Evolutionary conservation across 1,139 yeast species (phyloP), one percentile per base, ranked within the genome.

Genomic region (Nakaseomyces glabratus): DNA sequence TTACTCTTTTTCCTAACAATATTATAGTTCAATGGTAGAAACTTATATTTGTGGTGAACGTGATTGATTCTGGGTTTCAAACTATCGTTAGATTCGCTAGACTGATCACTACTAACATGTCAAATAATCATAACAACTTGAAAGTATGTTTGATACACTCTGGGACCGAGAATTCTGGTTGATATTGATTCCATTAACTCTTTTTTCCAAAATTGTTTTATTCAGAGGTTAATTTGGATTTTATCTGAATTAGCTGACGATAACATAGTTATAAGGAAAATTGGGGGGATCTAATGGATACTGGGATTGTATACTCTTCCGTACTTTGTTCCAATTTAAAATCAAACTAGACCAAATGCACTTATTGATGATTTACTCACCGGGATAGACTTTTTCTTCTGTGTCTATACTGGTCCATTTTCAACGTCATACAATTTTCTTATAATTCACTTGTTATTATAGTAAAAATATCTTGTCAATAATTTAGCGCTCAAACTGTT

Each of bases 321-420:
- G 66, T 80, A 76, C 70, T 72, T 70, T 77, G 82, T 73, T 79
- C 93, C 95, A 81, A 84, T 85, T 85, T 82, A 75, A 82, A 84
- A 65, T 93, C 93, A 82, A 85, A 82, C 95, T 65, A 85, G 90
- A 85, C 67, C 46, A 57, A 71, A 41, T 48, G 51, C 82, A 76
- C 69, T 26, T 26, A 26, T 18, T 26, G 30, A 26, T 26, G 30
- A 58, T 61, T 65, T 79, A 80, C 88, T 79, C 88, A 79, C 82
- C 88, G 61, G 68, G 65, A 58, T 66, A 63, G 43, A 47, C 65
- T 45, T 42, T 36, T 40, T 38, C 41, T 24, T 37, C 33, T 36
- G 58, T 69, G 69, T 61, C 50, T 61, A 58, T 60, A 57, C 63
- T 59, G 85, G 81, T 77, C 86, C 86, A 73, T 74, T 73, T 73